Conservation (phyloP, 2,329 filamentous ascomycete genomes). For the Colletotrichum nymphaeae region DNA sequence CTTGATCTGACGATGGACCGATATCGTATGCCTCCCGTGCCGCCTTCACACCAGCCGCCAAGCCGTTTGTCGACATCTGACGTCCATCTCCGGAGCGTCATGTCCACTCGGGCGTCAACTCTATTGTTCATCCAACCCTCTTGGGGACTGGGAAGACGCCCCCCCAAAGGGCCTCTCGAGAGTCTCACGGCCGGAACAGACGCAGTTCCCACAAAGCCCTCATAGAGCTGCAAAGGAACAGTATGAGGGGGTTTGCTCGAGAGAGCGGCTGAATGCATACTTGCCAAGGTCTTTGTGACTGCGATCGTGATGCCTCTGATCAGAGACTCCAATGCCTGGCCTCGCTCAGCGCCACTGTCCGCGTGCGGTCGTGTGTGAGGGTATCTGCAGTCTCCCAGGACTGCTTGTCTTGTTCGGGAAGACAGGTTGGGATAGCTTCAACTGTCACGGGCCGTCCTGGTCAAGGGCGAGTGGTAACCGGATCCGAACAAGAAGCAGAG, state of each 20-base stretch:
- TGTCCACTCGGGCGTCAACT: constrained; percentile 24
- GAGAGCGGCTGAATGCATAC: neutral
- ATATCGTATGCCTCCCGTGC: constrained; percentile 16
- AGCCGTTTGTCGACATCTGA: neutral
- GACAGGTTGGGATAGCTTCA: neutral
- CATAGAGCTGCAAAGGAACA: neutral
- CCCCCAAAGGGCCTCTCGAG: neutral
- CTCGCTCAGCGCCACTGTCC: constrained; percentile 14
- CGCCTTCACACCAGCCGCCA: neutral
- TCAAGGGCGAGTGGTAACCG: neutral
- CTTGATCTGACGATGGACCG: neutral
- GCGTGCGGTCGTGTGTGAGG: constrained; percentile 13
- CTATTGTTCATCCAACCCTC: constrained; percentile 17
- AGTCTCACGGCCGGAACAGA: neutral
- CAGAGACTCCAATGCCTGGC: neutral
- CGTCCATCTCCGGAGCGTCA: constrained; percentile 31
- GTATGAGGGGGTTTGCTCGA: neutral
- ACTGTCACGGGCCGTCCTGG: constrained; percentile 5
- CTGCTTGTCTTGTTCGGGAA: neutral
- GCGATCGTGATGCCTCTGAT: neutral
- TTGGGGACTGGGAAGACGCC: neutral
- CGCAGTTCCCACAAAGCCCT: constrained; percentile 3
- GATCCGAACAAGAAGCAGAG: constrained; percentile 14
- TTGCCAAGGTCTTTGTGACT: neutral
- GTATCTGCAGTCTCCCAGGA: neutral